Percentiles rank a stretch among this genome's conserved stretches.
phyloP scores from a whole-genome alignment of 495 filamentous ascomycete genomes.

The Wilcoxina mikolae region DNA sequence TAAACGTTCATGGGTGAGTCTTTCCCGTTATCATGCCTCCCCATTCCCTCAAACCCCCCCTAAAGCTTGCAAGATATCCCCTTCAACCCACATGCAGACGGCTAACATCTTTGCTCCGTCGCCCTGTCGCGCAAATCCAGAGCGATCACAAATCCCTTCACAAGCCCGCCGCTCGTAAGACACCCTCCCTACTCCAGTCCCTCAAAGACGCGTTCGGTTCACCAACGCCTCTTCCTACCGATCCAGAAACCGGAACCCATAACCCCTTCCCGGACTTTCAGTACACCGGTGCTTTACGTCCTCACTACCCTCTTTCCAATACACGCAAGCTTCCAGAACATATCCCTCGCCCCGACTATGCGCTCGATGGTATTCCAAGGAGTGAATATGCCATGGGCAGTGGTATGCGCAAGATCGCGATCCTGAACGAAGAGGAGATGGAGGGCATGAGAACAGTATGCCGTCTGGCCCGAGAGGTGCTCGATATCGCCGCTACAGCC shows the following conservation, averaged over 20 bases:
- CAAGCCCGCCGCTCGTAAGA: constrained; percentile 63
- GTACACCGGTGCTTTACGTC: constrained; percentile 67
- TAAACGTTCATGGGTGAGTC: constrained; percentile 87
- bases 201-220: constrained; percentile 46
- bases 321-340: constrained; percentile 57
- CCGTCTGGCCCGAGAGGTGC: constrained; percentile 70
- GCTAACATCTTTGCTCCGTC: constrained; percentile 23
- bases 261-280: constrained; percentile 81
- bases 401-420: constrained; percentile 59
- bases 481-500: constrained; percentile 77
- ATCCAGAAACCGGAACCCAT: constrained; percentile 73
- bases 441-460: constrained; percentile 91
- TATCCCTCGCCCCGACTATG: constrained; percentile 77
- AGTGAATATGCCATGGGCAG: constrained; percentile 55
- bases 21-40: neutral
- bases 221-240: constrained; percentile 70
- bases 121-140: constrained; percentile 32
- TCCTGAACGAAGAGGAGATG: constrained; percentile 64
- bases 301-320: constrained; percentile 77
- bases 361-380: constrained; percentile 63
- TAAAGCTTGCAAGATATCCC: constrained; percentile 10
- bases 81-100: constrained; percentile 6
- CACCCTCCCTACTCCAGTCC: constrained; percentile 33
- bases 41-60: neutral
- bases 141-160: constrained; percentile 73